phyloP scores from a whole-genome alignment of 345 rosid genomes.

The Atalantia buxifolia region DNA sequence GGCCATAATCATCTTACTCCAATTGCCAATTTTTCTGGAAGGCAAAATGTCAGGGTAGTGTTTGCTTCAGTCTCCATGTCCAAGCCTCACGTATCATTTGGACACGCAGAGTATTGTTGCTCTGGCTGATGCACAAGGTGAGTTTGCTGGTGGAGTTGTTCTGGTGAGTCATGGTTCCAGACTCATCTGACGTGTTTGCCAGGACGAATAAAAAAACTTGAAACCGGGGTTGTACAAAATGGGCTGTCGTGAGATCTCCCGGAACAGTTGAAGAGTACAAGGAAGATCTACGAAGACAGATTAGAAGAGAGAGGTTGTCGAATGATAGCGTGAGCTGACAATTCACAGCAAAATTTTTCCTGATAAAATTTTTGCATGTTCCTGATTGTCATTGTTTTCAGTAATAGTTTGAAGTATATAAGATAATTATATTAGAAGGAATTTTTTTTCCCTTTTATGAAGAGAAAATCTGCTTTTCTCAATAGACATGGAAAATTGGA shows the following conservation, averaged over 20 bases:
- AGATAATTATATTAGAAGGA: too few species aligned
- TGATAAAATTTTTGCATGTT: too few species aligned
- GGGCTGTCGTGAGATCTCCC: constrained; percentile 32
- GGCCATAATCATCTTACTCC: constrained; percentile 87
- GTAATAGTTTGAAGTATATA: too few species aligned
- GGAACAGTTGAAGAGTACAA: constrained; percentile 82
- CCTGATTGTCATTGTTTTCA: too few species aligned
- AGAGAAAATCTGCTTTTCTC: too few species aligned
- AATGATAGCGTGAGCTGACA: constrained; percentile 17
- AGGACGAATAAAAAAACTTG: constrained; percentile 67
- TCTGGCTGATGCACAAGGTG: constrained; percentile 70
- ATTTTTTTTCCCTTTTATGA: too few species aligned
- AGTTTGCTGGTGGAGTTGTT: constrained; percentile 92
- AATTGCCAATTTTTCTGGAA: constrained; percentile 75
- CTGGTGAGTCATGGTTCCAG: constrained; percentile 91
- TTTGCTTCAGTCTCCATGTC: constrained; percentile 91
- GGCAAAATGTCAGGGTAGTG: constrained; percentile 79
- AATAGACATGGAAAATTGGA: too few species aligned
- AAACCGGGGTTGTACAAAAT: constrained; percentile 84
- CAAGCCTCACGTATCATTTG: constrained; percentile 80
- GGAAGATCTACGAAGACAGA: constrained; percentile 74
- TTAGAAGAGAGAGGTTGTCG: constrained; percentile 70
- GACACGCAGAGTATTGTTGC: constrained; percentile 97
- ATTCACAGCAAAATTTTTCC: too few species aligned
- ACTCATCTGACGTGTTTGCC: constrained; percentile 82